phyloP scores from a whole-genome alignment of 805 yeast genomes.

The Saccharomyces jurei region DNA sequence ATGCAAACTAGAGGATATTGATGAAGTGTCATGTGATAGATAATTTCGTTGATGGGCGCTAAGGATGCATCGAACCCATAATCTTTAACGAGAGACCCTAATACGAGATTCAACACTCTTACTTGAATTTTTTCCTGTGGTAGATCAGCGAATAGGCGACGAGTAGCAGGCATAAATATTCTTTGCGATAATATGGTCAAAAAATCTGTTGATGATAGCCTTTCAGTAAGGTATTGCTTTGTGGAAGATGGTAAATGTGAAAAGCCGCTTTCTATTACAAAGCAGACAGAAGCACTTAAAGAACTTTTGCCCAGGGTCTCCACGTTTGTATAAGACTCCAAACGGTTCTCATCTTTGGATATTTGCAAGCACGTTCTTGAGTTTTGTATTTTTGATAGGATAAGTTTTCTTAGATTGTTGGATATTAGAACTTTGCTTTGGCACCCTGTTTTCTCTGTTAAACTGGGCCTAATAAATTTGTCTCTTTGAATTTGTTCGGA shows the following conservation, averaged over 20 bases:
- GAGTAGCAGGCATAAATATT: slow-evolving; percentile 20
- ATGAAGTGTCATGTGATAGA: slow-evolving; percentile 49
- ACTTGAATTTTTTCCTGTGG: slow-evolving; percentile 39
- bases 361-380: slow-evolving; percentile 56
- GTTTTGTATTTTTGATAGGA: slow-evolving; percentile 45
- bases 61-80: slow-evolving; percentile 71
- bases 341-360: slow-evolving; percentile 16
- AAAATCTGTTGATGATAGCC: slow-evolving; percentile 36
- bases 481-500: slow-evolving; percentile 12
- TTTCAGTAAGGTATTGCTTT: slow-evolving; percentile 41
- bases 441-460: neutral
- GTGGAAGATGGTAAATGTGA: slow-evolving; percentile 43
- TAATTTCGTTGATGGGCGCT: slow-evolving; percentile 57
- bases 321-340: slow-evolving; percentile 36
- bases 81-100: slow-evolving; percentile 69
- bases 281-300: slow-evolving; percentile 47
- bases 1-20: slow-evolving; percentile 49
- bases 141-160: slow-evolving; percentile 30
- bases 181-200: slow-evolving; percentile 25
- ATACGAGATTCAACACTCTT: slow-evolving; percentile 45
- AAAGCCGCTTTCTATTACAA: slow-evolving; percentile 58
- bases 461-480: neutral
- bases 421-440: slow-evolving; percentile 1
- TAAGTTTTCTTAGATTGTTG: slow-evolving; percentile 26
- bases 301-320: slow-evolving; percentile 52